Conservation (phyloP, 2,329 filamentous ascomycete species). For the Trichoderma sp. region DNA sequence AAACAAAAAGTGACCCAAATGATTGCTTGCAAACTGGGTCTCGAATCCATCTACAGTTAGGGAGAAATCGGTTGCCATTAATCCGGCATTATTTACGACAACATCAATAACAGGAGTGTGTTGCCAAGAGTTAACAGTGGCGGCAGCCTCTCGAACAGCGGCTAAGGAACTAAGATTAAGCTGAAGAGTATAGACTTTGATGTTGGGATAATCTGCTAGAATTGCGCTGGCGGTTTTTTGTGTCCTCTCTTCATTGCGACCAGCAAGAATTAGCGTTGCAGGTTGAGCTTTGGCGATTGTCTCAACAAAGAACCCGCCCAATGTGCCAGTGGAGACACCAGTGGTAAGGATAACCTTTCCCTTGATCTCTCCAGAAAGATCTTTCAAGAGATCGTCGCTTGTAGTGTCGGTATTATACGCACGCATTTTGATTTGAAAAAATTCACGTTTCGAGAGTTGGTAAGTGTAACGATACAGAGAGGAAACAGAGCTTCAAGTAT, state of each 20-base stretch:
- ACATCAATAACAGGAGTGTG: constrained; percentile 40
- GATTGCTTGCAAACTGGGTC: constrained; percentile 41
- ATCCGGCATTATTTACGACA: constrained; percentile 51
- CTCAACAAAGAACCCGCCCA: constrained; percentile 44
- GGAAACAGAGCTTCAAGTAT: not conserved
- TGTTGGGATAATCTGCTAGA: constrained; percentile 37
- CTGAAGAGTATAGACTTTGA: constrained; percentile 39
- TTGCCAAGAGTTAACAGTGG: constrained; percentile 36
- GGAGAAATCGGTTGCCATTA: constrained; percentile 44
- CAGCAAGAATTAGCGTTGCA: constrained; percentile 50
- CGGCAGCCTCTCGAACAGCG: constrained; percentile 44
- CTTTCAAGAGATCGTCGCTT: constrained; percentile 30
- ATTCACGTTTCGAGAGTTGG: not conserved
- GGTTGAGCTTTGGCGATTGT: constrained; percentile 48
- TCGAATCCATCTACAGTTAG: constrained; percentile 46
- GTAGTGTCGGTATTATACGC: constrained; percentile 28
- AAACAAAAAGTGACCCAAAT: constrained; percentile 47
- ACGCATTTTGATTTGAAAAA: not conserved
- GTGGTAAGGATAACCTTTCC: constrained; percentile 47
- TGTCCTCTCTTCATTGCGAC: constrained; percentile 48
- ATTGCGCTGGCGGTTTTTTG: constrained; percentile 45
- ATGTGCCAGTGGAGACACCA: constrained; percentile 45
- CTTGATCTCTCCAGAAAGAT: constrained; percentile 34
- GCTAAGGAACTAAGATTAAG: constrained; percentile 47
- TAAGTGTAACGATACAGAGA: not conserved